Conservation (phyloP, 306 rosid species). For the Cicer yamashitae region DNA sequence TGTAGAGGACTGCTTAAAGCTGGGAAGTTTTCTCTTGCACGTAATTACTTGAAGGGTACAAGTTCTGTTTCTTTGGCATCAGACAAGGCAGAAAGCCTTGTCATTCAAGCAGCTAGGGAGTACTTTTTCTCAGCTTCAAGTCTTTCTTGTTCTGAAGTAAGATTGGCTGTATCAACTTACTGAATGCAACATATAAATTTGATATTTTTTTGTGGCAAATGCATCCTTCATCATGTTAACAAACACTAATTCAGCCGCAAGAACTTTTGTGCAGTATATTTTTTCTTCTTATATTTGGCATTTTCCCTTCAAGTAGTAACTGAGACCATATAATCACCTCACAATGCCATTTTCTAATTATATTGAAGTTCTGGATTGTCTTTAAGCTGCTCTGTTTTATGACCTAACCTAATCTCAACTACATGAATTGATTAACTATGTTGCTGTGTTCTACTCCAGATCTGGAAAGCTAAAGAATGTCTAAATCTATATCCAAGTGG, state of each 20-base stretch:
- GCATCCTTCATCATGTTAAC: conserved; percentile 35
- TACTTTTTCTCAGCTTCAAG: conserved; percentile 97
- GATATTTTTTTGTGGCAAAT: not conserved
- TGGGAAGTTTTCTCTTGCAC: conserved; percentile 96
- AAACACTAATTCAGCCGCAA: conserved; percentile 18
- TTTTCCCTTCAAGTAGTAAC: too few species aligned
- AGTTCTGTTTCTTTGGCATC: conserved; percentile 87
- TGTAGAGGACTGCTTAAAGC: conserved; percentile 96
- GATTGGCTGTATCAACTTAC: conserved; percentile 47
- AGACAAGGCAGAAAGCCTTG: conserved; percentile 94
- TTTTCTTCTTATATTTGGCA: too few species aligned
- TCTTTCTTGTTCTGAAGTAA: conserved; percentile 92
- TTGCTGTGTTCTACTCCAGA: conserved; percentile 62
- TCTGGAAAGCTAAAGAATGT: conserved; percentile 98
- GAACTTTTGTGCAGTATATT: not conserved
- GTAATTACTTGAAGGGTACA: conserved; percentile 94
- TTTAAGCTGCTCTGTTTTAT: conserved; percentile 36
- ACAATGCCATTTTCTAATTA: conserved; percentile 19
- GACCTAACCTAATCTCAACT: conserved; percentile 36
- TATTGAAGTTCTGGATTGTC: conserved; percentile 36
- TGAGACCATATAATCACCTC: conserved; percentile 3
- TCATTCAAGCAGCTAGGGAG: conserved; percentile 98
- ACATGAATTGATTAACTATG: conserved; percentile 40
- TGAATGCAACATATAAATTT: conserved; percentile 32
- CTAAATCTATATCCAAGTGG: conserved; percentile 78